A percentile compares a stretch with the other conserved stretches of the same genome.
phyloP scores from a whole-genome alignment of 352 stramenopile genomes.

The Phytophthora multivora region DNA sequence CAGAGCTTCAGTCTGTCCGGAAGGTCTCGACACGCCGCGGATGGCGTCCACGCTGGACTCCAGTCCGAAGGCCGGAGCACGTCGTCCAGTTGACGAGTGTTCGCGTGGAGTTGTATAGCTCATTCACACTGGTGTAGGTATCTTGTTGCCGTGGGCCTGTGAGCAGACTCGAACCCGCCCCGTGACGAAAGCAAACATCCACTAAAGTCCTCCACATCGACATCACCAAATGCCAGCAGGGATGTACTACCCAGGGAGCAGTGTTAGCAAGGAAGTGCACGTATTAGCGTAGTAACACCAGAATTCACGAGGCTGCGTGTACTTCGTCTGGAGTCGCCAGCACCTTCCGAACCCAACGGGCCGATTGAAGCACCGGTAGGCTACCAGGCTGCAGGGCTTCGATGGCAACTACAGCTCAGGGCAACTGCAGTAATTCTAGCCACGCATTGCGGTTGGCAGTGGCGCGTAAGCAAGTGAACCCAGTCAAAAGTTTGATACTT shows the following conservation, averaged over 20 bases:
- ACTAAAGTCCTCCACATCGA: background rate
- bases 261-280: background rate
- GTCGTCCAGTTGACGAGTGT: constrained; percentile 17
- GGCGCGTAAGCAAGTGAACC: constrained; percentile 1
- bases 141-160: background rate
- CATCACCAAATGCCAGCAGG: background rate
- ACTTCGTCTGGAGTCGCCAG: constrained; percentile 10
- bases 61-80: background rate
- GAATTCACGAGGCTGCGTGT: constrained; percentile 5
- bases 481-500: background rate
- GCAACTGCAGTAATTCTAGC: background rate
- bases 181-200: background rate
- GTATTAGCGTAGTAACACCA: constrained; percentile 10
- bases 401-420: background rate
- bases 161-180: background rate
- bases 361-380: constrained; percentile 3
- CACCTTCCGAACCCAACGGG: constrained; percentile 9
- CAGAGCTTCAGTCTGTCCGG: background rate
- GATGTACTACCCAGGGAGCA: background rate
- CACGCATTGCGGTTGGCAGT: background rate
- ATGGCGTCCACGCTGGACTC: background rate
- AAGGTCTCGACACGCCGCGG: constrained; percentile 53
- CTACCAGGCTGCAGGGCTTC: background rate
- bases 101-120: background rate
- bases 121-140: background rate